These are phyloP conservation scores for Adansonia madagascariensis DNA, from an alignment of 441 rosid genomes.

Conservation along the genomic window DNA sequence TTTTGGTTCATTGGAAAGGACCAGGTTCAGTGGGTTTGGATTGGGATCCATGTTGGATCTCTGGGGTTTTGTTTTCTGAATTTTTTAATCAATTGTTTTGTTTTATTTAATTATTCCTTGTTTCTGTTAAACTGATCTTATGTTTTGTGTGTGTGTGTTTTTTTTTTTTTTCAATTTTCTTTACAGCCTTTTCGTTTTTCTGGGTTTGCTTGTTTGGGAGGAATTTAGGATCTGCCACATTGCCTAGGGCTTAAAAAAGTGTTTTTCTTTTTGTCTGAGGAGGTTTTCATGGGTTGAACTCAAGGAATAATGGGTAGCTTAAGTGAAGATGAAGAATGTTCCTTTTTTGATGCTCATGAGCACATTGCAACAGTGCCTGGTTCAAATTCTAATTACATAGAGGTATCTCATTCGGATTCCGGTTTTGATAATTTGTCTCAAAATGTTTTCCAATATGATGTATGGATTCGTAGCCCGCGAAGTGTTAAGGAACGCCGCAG, in stretches of 20 bases:
- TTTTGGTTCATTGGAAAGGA: constrained; percentile 29
- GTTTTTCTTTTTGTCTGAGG: constrained; percentile 35
- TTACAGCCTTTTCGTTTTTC: constrained; percentile 30
- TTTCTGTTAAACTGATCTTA: constrained; percentile 47
- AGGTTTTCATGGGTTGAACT: constrained; percentile 76
- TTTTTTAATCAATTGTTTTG: constrained; percentile 25
- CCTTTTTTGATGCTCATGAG: constrained; percentile 73
- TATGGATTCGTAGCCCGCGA: constrained; percentile 67
- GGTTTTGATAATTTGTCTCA: constrained; percentile 26
- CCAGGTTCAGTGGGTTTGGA: constrained; percentile 68
- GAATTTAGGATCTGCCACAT: constrained; percentile 44
- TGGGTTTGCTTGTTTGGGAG: constrained; percentile 67
- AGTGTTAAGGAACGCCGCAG: constrained; percentile 74
- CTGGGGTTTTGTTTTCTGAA: constrained; percentile 45
- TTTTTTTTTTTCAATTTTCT: constrained; percentile 16
- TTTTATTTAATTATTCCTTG: constrained; percentile 25
- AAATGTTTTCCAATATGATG: constrained; percentile 46
- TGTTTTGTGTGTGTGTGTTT: constrained; percentile 55
- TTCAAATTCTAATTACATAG: constrained; percentile 35
- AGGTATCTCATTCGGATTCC: constrained; percentile 32
- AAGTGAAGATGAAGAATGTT: constrained; percentile 59
- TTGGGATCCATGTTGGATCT: constrained; percentile 89
- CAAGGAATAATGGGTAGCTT: constrained; percentile 52
- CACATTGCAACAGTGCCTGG: constrained; percentile 49
- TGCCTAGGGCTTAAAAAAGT: constrained; percentile 43